Conservation (phyloP, 768 basidiomycete species). For the Lactifluus hygrophoroides region DNA sequence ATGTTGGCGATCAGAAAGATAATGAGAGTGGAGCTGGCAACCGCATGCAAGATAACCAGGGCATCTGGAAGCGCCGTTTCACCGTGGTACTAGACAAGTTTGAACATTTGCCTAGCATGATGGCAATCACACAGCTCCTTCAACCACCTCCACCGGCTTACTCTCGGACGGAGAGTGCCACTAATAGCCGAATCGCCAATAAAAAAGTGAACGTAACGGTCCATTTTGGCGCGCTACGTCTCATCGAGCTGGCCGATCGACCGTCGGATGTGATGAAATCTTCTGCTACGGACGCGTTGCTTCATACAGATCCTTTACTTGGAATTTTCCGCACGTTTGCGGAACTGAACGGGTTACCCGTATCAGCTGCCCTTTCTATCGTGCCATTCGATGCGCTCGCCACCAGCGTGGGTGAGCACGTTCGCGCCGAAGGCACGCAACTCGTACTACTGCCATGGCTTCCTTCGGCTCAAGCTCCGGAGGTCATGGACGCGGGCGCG, state of each 20-base stretch:
- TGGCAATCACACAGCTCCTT: constrained; percentile 83
- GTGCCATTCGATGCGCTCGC: constrained; percentile 73
- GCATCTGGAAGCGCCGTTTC: constrained; percentile 51
- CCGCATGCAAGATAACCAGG: not conserved
- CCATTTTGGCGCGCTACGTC: constrained; percentile 49
- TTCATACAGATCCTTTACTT: constrained; percentile 65
- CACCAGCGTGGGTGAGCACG: constrained; percentile 59
- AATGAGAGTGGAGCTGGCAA: not conserved
- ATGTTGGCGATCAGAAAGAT: constrained; percentile 25
- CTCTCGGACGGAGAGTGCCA: constrained; percentile 1
- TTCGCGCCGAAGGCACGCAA: constrained; percentile 48
- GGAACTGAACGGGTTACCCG: constrained; percentile 55
- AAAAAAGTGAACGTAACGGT: not conserved
- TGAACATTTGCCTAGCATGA: constrained; percentile 82
- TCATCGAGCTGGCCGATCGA: constrained; percentile 74
- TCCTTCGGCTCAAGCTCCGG: constrained; percentile 28
- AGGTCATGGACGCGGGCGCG: constrained; percentile 7
- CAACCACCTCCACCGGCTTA: constrained; percentile 31
- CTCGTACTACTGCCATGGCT: constrained; percentile 83
- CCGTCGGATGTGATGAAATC: constrained; percentile 57
- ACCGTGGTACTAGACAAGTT: constrained; percentile 84
- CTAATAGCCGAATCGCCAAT: not conserved
- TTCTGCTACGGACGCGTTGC: constrained; percentile 55
- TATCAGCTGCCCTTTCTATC: constrained; percentile 60
- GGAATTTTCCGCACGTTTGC: constrained; percentile 72